Base-by-base conservation (phyloP, 2,329 filamentous ascomycete species). In the Alternaria longipes region DNA sequence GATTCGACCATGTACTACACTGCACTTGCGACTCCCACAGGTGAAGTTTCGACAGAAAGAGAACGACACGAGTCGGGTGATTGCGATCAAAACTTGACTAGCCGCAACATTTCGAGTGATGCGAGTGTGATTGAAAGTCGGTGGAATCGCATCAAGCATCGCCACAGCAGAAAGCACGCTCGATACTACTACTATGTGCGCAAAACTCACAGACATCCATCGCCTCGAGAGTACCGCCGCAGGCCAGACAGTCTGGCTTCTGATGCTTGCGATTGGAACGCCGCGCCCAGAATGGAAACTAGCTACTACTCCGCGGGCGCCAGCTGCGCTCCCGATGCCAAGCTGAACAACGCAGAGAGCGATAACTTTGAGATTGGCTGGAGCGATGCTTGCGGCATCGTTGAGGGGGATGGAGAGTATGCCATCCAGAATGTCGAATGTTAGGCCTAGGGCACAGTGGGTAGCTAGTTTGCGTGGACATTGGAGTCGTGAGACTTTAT, bases 281-380 rank as follows among this genome's bases (percentile, higher is more conserved):
- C 68, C 11, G 79, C 81, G 5, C 80, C 81, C 1, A 67, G 73
- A n/a, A 82, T 83, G 77, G 74, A 80, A 18, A 73, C 81, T 52
- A 71, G 74, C 32, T 78, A 82, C 64, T 75, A 78, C 63, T 76
- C 73, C 8, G 73, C 76, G 18, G 79, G 79, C 30, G 70, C 72
- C 28, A 60, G 60, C n/a, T 83, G 81, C 63, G 58, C 72, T 7
- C 74, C 72, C 16, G 77, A 76, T 11, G 67, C 69, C 22, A 72
- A 72, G 60, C 54, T 64, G 12, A 64, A 67, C 32, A 63, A 59
- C 5, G 61, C 57, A 20, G 44, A 61, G 28, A 70, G 67, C 42
- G 63, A 72, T 52, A 54, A 55, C 12, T 69, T 70, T 54, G 81
- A 84, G 66, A 70, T 84, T 22, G 80, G 81, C 3, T 79, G 77